Conservation (phyloP, 345 rosid species). For the Arabidopsis suecica region DNA sequence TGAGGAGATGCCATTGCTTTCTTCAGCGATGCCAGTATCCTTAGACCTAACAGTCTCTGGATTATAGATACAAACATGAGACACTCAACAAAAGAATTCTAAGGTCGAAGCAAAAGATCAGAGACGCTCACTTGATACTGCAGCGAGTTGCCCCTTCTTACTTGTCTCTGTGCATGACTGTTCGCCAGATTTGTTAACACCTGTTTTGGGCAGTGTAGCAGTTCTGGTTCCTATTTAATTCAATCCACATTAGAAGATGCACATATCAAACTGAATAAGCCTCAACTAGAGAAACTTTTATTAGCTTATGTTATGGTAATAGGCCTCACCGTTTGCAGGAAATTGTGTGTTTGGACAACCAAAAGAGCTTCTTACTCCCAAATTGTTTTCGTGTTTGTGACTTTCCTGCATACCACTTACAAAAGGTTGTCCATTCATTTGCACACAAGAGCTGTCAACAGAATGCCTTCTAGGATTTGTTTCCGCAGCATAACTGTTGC, state of each 20-base stretch:
- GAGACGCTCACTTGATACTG: constrained; percentile 50
- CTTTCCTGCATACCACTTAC: constrained; percentile 46
- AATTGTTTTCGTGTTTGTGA: constrained; percentile 36
- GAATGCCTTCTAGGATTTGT: constrained; percentile 47
- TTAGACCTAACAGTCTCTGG: constrained; percentile 49
- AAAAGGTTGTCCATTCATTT: constrained; percentile 46
- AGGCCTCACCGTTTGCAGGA: constrained; percentile 41
- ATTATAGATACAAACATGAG: constrained; percentile 40
- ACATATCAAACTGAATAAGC: background rate
- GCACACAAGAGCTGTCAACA: constrained; percentile 44
- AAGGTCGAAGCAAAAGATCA: constrained; percentile 24
- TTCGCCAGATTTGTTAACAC: constrained; percentile 46
- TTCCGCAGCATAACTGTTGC: constrained; percentile 48
- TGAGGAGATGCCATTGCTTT: constrained; percentile 49
- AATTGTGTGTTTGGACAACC: constrained; percentile 42
- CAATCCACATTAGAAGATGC: constrained; percentile 31
- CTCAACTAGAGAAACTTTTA: constrained; percentile 17
- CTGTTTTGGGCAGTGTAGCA: constrained; percentile 49
- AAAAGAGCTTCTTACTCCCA: constrained; percentile 49
- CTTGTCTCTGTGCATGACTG: constrained; percentile 49
- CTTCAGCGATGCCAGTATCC: constrained; percentile 42
- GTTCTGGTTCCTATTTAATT: constrained; percentile 41
- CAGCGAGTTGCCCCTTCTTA: constrained; percentile 48
- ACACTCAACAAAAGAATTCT: constrained; percentile 1
- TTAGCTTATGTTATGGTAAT: constrained; percentile 14